Conservation (phyloP, 176 grass and related monocot genomes). For the Phoenix roebelenii region DNA sequence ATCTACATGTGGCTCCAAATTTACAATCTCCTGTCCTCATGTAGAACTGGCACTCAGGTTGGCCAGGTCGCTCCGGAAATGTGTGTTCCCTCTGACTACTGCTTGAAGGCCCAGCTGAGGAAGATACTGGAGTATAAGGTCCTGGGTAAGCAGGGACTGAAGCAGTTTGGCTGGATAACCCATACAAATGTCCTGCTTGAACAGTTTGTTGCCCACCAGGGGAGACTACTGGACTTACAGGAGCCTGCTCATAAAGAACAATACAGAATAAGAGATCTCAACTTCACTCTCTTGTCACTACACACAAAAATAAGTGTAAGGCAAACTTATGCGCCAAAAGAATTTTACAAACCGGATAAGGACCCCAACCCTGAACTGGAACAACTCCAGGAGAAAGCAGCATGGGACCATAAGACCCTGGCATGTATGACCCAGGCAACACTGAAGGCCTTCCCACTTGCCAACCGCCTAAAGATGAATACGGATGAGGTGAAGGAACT, state of each 20-base stretch:
- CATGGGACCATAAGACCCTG: constrained; percentile 70
- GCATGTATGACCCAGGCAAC: constrained; percentile 21
- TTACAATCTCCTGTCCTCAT: constrained; percentile 68
- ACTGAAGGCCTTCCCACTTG: constrained; percentile 67
- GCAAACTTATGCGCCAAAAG: no score
- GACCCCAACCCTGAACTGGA: constrained; percentile 77
- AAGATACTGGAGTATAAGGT: constrained; percentile 33
- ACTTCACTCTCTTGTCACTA: no score
- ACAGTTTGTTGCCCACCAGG: constrained; percentile 48
- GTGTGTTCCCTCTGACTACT: constrained; percentile 33
- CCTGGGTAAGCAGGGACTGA: constrained; percentile 25
- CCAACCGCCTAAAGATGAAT: constrained; percentile 47
- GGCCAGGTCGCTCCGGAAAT: constrained; percentile 59
- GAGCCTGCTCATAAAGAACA: constrained; percentile 19
- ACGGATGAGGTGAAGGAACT: constrained; percentile 46
- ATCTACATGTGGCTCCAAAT: constrained; percentile 62
- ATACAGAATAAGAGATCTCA: no score
- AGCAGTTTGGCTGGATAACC: constrained; percentile 36
- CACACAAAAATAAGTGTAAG: no score
- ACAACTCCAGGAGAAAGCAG: constrained; percentile 59
- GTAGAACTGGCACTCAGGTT: constrained; percentile 72
- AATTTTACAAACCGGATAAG: constrained; percentile 54
- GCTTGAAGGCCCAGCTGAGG: constrained; percentile 33
- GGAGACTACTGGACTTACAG: constrained; percentile 38
- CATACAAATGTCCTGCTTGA: constrained; percentile 46